These are phyloP conservation scores for Xerocomellus chrysenteron DNA, from an alignment of 768 basidiomycete species.

Conservation along the genomic window DNA sequence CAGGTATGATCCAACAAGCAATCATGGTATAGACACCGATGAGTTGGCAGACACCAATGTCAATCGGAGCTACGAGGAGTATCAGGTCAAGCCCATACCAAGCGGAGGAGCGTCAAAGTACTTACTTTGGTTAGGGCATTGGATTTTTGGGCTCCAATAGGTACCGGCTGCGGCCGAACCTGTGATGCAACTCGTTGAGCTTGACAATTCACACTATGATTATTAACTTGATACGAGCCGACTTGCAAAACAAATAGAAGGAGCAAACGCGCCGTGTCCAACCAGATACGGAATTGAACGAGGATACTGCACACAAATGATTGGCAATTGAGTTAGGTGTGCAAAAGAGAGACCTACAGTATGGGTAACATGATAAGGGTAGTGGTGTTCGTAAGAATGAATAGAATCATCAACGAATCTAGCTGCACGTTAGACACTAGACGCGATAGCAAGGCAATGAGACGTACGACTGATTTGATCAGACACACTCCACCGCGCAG, in stretches of 20 bases:
- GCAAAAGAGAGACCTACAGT: constrained; percentile 36
- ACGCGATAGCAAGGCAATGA: neutral
- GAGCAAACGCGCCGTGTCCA: constrained; percentile 51
- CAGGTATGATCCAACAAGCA: constrained; percentile 54
- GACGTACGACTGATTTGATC: constrained; percentile 46
- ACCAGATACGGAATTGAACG: constrained; percentile 48
- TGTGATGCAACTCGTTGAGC: constrained; percentile 14
- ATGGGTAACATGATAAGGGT: constrained; percentile 43
- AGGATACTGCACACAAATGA: constrained; percentile 37
- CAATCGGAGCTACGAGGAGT: constrained; percentile 35
- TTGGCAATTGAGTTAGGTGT: neutral
- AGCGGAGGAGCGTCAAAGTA: neutral
- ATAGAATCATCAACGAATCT: constrained; percentile 41
- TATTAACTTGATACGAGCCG: constrained; percentile 33
- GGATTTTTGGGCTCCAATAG: constrained; percentile 41
- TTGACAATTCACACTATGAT: neutral
- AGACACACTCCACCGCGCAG: constrained; percentile 46
- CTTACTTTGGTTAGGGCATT: constrained; percentile 46
- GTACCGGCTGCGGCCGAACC: constrained; percentile 46
- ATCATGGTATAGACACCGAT: constrained; percentile 49
- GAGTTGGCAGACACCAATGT: constrained; percentile 46
- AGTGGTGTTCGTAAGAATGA: constrained; percentile 41
- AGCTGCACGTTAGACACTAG: neutral
- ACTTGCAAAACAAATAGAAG: constrained; percentile 46
- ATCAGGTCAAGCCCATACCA: neutral